Base-by-base conservation (phyloP, 805 yeast genomes). In the Cyberlindnera americana region DNA sequence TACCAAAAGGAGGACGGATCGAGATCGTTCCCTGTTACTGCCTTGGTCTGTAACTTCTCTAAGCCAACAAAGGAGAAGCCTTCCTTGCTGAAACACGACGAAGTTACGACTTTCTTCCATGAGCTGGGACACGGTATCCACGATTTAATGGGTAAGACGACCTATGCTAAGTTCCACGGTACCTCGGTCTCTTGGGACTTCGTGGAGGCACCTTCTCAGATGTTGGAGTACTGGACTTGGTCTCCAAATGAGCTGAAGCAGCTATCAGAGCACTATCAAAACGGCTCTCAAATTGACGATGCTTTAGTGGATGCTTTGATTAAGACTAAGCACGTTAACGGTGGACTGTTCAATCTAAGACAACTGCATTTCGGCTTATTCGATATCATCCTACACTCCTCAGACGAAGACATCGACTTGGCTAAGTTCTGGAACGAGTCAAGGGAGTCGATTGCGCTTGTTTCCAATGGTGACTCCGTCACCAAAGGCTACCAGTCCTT, bases 61-160 rank as follows among this genome's bases (percentile, higher is more conserved):
- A 81, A 81, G 56, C 88, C 91, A 31, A 73, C 82, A 5, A 63
- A 66, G 14, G 75, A 70, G 19, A 83, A 80, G 56, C 95, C 91
- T 16, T 77, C 90, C 1, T 67, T 87, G 50, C 71, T 87, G 53
- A 81, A 81, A 53, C 95, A 87, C 58, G 69, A 68, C 47, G 95
- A 86, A 58, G 86, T 86, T 11, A 79, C 79, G 17, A 87, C 95
- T 0, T 82, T 87, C 50, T 87, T 87, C 79, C 95, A 87, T 57
- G 95, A 87, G 61, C 70, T 86, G 48, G 95, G 95, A 19, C 95
- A 87, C 56, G 95, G 95, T 41, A 82, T 87, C 41, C 96, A 87
- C 61, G 83, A 78, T 49, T 63, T 85, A 34, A 70, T 86, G 40
- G 85, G 90, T 10, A 67, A 72, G 45, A 81, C 90, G 19, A 67